phyloP scores from a whole-genome alignment of 2,329 filamentous ascomycete species.

The Neonectria neomacrospora region DNA sequence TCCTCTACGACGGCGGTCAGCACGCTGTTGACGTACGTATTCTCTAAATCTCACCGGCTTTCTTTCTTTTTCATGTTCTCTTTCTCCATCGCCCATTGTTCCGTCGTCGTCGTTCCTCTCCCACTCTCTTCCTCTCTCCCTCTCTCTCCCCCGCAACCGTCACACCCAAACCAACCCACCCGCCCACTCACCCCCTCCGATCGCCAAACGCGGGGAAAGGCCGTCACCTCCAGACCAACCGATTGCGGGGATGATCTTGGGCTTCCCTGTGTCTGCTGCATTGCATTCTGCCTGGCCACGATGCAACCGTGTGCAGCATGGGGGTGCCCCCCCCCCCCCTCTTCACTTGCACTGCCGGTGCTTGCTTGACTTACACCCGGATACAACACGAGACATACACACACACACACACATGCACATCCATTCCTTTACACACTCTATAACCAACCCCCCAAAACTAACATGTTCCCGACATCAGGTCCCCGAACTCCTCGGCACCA shows the following conservation, averaged over 20 bases:
- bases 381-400: conserved; percentile 10
- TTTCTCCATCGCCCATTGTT: conserved; percentile 25
- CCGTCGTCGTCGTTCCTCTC: conserved; percentile 15
- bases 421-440: conserved; percentile 3
- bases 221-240: conserved; percentile 31
- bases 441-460: too few relatives aligned
- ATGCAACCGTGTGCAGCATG: conserved; percentile 8
- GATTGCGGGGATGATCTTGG: conserved; percentile 35
- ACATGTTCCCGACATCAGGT: conserved; percentile 56
- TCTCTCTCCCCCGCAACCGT: conserved; percentile 29
- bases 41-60: conserved; percentile 13
- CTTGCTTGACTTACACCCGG: conserved; percentile 17
- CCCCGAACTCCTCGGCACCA: conserved; percentile 90
- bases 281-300: conserved; percentile 13
- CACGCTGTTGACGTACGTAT: conserved; percentile 83
- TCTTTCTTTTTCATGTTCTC: conserved; percentile 7
- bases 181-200: conserved; percentile 35
- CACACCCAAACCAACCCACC: too few relatives aligned
- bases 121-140: conserved; percentile 21
- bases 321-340: too few relatives aligned
- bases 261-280: background rate
- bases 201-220: conserved; percentile 46
- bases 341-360: conserved; percentile 6
- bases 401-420: background rate
- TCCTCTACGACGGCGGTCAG: conserved; percentile 91